phyloP scores from a whole-genome alignment of 305 asterid genomes.

The Fraxinus platypoda region DNA sequence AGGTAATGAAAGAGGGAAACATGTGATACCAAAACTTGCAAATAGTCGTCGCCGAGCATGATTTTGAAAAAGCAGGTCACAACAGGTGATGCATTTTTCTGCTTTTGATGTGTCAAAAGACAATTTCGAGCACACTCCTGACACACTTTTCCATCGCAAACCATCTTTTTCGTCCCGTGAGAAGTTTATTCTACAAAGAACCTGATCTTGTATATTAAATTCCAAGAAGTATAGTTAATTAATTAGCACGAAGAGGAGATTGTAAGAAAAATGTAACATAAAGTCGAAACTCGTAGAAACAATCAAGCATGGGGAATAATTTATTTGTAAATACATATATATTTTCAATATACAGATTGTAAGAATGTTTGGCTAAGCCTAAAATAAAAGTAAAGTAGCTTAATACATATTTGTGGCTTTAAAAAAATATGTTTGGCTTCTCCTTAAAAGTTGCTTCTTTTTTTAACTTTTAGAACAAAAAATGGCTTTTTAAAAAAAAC shows the following conservation, averaged over 20 bases:
- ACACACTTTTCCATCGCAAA: neutral
- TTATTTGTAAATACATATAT: neutral
- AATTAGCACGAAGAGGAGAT: neutral
- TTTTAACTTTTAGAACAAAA: neutral
- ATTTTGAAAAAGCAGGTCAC: slow-evolving; percentile 25
- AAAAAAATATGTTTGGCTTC: neutral
- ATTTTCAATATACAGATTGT: neutral
- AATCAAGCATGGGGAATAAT: neutral
- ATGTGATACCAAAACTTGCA: slow-evolving; percentile 12
- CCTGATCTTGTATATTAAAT: neutral
- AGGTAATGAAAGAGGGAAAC: neutral
- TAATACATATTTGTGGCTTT: neutral
- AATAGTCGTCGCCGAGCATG: slow-evolving; percentile 12
- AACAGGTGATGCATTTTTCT: neutral
- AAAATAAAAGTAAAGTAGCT: neutral
- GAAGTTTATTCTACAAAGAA: neutral
- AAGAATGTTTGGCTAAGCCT: neutral
- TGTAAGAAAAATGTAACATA: neutral
- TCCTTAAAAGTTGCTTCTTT: neutral
- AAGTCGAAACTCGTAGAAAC: neutral
- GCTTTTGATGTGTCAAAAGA: neutral
- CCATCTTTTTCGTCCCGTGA: neutral
- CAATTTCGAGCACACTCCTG: slow-evolving; percentile 20
- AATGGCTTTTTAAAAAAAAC: neutral
- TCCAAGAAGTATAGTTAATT: neutral